Evolutionary conservation across 1,284 basidiomycete species (phyloP).

Genomic region (Pseudozyma hubeiensis): DNA sequence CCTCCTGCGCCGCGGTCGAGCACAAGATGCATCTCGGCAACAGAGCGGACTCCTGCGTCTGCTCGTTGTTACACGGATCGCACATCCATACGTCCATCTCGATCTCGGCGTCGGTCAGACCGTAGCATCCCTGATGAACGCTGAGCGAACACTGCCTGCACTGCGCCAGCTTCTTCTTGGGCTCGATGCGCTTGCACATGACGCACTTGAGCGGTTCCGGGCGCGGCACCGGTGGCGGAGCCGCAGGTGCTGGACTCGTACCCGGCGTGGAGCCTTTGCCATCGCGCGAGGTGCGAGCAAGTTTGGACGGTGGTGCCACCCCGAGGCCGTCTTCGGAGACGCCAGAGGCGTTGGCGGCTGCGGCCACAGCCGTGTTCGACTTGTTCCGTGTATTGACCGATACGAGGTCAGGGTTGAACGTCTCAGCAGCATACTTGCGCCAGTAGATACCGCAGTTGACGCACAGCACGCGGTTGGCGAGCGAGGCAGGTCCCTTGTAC

Average conservation of each 20-base stretch:
- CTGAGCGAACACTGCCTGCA: slow-evolving; percentile 63
- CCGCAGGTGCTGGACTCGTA: slow-evolving; percentile 18
- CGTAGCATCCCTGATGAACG: slow-evolving; percentile 65
- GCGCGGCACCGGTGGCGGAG: slow-evolving; percentile 28
- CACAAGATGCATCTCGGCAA: slow-evolving; percentile 63
- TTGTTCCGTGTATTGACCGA: slow-evolving; percentile 54
- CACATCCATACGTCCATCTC: slow-evolving; percentile 58
- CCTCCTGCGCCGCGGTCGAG: slow-evolving; percentile 35
- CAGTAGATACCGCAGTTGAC: slow-evolving; percentile 65
- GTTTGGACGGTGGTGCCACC: slow-evolving; percentile 62
- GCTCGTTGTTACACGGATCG: slow-evolving; percentile 63
- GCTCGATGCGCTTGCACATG: slow-evolving; percentile 63
- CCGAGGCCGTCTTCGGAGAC: slow-evolving; percentile 51
- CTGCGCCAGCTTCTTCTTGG: slow-evolving; percentile 59
- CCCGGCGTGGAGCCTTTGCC: slow-evolving; percentile 30
- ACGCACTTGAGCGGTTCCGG: slow-evolving; percentile 61
- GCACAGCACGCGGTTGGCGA: slow-evolving; percentile 60
- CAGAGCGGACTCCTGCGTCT: slow-evolving; percentile 53
- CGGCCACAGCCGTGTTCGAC: slow-evolving; percentile 43
- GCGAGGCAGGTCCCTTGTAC: slow-evolving; percentile 62
- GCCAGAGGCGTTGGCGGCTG: slow-evolving; percentile 32
- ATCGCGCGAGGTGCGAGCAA: slow-evolving; percentile 37
- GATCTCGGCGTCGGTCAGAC: slow-evolving; percentile 55
- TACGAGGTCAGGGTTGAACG: slow-evolving; percentile 51
- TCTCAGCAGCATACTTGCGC: slow-evolving; percentile 67